These are phyloP conservation scores for Agroathelia rolfsii DNA, from an alignment of 1,284 basidiomycete genomes.

Conservation along the genomic window DNA sequence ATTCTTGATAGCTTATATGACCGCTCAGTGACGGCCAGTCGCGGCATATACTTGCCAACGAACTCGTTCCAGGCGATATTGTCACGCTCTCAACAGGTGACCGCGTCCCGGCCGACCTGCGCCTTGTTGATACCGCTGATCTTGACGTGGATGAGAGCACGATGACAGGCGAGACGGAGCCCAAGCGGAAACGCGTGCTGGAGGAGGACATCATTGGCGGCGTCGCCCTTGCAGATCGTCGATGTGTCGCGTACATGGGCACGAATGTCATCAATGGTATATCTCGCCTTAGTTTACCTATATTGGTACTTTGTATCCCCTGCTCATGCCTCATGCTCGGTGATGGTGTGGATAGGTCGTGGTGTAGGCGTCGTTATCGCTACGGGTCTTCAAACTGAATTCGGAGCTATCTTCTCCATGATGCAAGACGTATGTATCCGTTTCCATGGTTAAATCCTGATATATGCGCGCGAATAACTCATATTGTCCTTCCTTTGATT, in stretches of 20 bases:
- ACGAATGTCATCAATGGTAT: conserved; percentile 89
- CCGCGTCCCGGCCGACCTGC: conserved; percentile 88
- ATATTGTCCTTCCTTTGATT: not conserved
- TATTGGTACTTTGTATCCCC: conserved; percentile 3
- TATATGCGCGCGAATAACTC: too few relatives aligned
- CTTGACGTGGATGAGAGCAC: conserved; percentile 95
- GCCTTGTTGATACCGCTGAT: conserved; percentile 69
- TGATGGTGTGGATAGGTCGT: conserved; percentile 40
- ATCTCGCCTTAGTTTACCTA: conserved; percentile 19
- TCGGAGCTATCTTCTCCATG: conserved; percentile 95
- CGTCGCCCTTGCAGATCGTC: conserved; percentile 76
- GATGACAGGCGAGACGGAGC: conserved; percentile 87
- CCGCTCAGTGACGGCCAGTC: conserved; percentile 56
- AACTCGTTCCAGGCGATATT: conserved; percentile 91
- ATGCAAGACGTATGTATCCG: conserved; percentile 78
- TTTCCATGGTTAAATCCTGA: not conserved
- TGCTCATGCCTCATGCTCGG: conserved; percentile 9
- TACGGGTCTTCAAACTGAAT: conserved; percentile 85
- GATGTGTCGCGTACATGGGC: conserved; percentile 93
- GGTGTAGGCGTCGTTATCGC: conserved; percentile 87
- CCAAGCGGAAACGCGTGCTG: conserved; percentile 60
- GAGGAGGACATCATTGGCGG: conserved; percentile 17
- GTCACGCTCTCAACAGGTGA: conserved; percentile 90
- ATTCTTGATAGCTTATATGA: conserved; percentile 19
- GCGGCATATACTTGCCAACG: conserved; percentile 82